A percentile compares a stretch with the other conserved stretches of the same genome.
phyloP scores from a whole-genome alignment of 1,284 basidiomycete genomes.

The Chondrostereum purpureum region DNA sequence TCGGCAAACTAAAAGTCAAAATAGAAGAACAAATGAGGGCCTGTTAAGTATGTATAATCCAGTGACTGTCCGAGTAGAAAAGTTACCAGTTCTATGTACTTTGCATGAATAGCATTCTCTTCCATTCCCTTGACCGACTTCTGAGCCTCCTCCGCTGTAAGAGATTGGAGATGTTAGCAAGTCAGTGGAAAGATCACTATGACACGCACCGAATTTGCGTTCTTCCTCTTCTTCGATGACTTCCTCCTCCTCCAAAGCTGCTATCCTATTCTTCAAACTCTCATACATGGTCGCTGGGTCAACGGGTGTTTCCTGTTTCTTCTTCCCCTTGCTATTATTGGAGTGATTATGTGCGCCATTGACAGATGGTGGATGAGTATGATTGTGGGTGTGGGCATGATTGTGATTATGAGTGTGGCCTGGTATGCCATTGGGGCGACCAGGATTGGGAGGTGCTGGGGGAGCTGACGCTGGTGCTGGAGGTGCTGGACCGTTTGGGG shows the following conservation, averaged over 20 bases:
- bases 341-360: conserved; percentile 36
- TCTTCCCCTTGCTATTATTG: conserved; percentile 49
- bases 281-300: conserved; percentile 82
- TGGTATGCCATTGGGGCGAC: conserved; percentile 22
- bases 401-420: no score
- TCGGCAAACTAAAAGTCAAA: conserved; percentile 62
- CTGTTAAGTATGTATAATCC: conserved; percentile 1
- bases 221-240: conserved; percentile 81
- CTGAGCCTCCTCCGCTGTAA: conserved; percentile 76
- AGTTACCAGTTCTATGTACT: conserved; percentile 77
- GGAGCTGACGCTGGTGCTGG: conserved; percentile 46
- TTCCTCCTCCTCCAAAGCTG: conserved; percentile 77
- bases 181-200: conserved; percentile 9
- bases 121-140: conserved; percentile 72
- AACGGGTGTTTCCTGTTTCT: conserved; percentile 60
- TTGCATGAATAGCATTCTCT: conserved; percentile 72
- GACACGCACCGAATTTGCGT: conserved; percentile 55
- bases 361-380: conserved; percentile 22
- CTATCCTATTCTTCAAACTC: conserved; percentile 76
- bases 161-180: conserved; percentile 13
- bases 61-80: conserved; percentile 9
- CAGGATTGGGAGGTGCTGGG: conserved; percentile 33
- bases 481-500: conserved; percentile 53
- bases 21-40: conserved; percentile 2
- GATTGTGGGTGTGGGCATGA: conserved; percentile 20